phyloP scores from a whole-genome alignment of 192 early-diverging fungal genomes.

The Chytriomyces confervae region DNA sequence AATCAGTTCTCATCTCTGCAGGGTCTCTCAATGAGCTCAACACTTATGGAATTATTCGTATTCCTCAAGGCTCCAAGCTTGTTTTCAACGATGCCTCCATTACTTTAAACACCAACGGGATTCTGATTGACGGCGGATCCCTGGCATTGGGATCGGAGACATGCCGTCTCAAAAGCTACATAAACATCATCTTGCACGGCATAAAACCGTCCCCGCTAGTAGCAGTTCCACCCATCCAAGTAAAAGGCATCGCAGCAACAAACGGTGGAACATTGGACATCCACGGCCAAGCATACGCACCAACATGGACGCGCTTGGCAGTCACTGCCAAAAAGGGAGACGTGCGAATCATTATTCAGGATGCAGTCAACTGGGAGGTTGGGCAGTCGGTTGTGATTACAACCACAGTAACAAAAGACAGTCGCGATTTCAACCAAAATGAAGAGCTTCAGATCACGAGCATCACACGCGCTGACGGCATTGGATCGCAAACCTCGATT shows the following conservation, averaged over 20 bases:
- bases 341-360: conserved; percentile 29
- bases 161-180: conserved; percentile 31
- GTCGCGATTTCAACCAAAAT: conserved; percentile 36
- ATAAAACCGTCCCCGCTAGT: conserved; percentile 20
- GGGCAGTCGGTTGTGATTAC: conserved; percentile 38
- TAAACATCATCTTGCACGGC: conserved; percentile 31
- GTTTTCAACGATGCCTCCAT: conserved; percentile 10
- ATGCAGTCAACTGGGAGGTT: conserved; percentile 36
- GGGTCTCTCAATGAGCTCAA: neutral
- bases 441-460: conserved; percentile 21
- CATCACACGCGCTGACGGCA: neutral
- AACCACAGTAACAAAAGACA: conserved; percentile 38
- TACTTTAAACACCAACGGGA: conserved; percentile 12
- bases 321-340: conserved; percentile 25
- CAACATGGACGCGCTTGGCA: conserved; percentile 41
- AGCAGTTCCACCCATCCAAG: conserved; percentile 3
- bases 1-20: neutral
- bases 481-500: conserved; percentile 24
- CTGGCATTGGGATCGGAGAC: conserved; percentile 17
- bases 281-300: conserved; percentile 31
- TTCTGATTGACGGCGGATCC: neutral
- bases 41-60: conserved; percentile 8
- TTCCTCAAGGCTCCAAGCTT: neutral
- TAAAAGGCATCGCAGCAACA: conserved; percentile 34
- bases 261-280: conserved; percentile 29